Evolutionary conservation across 2,329 filamentous ascomycete species (phyloP).

Genomic region (Epichloe coenophiala): DNA sequence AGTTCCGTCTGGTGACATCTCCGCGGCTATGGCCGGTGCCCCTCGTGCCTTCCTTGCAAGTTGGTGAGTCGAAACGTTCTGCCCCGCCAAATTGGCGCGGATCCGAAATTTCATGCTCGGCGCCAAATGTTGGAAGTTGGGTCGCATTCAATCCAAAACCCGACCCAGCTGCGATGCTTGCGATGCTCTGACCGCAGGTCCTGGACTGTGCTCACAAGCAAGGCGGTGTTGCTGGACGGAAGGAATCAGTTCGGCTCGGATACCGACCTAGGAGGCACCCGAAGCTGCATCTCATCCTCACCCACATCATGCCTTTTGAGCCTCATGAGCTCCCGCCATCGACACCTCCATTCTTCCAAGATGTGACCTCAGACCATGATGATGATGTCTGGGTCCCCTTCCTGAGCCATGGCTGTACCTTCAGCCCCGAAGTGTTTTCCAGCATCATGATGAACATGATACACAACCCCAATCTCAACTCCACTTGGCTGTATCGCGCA

Average conservation of each 20-base stretch:
- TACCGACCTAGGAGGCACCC: background rate
- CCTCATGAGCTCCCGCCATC: slow-evolving; percentile 16
- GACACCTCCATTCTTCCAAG: slow-evolving; percentile 15
- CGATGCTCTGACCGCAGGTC: no score
- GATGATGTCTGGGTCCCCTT: slow-evolving; percentile 37
- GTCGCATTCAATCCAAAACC: no score
- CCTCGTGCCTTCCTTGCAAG: background rate
- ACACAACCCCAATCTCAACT: slow-evolving; percentile 68
- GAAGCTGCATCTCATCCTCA: background rate
- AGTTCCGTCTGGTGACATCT: background rate
- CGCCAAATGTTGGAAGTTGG: background rate
- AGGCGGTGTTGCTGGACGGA: background rate
- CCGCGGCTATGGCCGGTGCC: no score
- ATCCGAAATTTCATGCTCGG: background rate
- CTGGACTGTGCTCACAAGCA: background rate
- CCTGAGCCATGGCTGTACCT: slow-evolving; percentile 44
- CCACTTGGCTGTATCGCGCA: slow-evolving; percentile 63
- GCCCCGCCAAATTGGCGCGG: background rate
- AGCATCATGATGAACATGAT: slow-evolving; percentile 62
- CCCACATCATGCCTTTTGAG: slow-evolving; percentile 13
- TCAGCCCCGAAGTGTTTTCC: slow-evolving; percentile 48
- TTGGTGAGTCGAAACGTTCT: background rate
- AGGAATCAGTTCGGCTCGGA: background rate
- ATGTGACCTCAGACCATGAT: slow-evolving; percentile 8
- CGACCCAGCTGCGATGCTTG: no score